Evolutionary conservation across 2,329 filamentous ascomycete species (phyloP), one percentile per base, ranked within the genome.

Genomic region (Akanthomyces lecanii): DNA sequence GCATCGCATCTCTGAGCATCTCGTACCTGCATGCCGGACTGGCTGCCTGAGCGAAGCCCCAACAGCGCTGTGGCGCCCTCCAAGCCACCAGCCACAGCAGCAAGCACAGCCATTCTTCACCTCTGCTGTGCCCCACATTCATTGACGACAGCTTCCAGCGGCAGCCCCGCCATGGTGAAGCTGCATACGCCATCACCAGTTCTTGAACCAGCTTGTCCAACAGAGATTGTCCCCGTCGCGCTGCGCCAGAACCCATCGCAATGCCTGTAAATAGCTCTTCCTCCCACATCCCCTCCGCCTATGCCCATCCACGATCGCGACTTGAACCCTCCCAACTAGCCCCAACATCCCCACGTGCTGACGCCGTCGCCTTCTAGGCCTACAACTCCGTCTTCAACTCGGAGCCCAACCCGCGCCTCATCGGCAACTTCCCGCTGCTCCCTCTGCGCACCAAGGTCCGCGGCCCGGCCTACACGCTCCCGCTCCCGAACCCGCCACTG

Each of bases 301-400:
- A 21, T 7, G 3, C 16, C 23, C 21, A 21, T 21, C n/a, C 18
- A 40, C 14, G 12, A 40, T 40, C 5, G 14, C 38, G 38, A 40
- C 33, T 7, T 11, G 28, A 6, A 36, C 2, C 33, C 10, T 11
- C 33, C 28, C 7, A n/a, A 16, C 18, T 18, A 10, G n/a, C 25
- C 11, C 25, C 21, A 28, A 18, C 40, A 23, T 11, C 18, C 33
- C 11, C 40, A 58, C 48, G 30, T 47, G 30, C 51, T 54, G 51
- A 61, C 40, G 36, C 44, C 48, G 45, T 52, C 30, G 18, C 21
- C 14, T 14, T 7, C 53, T 30, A 96, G 92, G 94, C 94, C 79
- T 98, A 97, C 85, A 96, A 98, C 84, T 96, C 91, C 76, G 90
- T 97, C 84, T 97, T 97, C 87, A 89, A 89, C 86, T 88, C 76